Evolutionary conservation across 2,329 filamentous ascomycete species (phyloP), one percentile per base, ranked within the genome.

Genomic region (Aspergillus carbonarius): DNA sequence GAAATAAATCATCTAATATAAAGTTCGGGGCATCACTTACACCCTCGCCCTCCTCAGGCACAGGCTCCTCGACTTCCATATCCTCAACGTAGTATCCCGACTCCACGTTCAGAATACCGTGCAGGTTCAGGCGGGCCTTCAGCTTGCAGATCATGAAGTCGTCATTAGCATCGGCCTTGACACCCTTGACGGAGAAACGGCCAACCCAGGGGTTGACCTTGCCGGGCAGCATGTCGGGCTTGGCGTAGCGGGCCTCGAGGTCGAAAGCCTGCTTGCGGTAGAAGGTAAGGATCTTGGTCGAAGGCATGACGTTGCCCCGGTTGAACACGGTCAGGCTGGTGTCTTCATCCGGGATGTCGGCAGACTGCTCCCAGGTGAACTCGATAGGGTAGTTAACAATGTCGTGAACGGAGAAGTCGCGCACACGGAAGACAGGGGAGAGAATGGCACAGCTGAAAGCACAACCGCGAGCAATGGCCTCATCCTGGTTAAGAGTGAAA

Each of bases 131-230:
- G 64, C 95, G 88, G 49, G 95, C 93, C 86, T 98, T 98, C 63
- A 99, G 88, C 83, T 99, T 99, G 89, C 95, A 99, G 72, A 98
- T 96, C 93, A 99, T 98, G 78, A 98, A 99, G 75, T 98, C 95
- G 60, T 96, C 91, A 75, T 95, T 93, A 66, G 88, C 85, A 73
- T 96, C 92, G 40, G 92, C 89, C 85, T 97, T 93, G 73, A 99
- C 93, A 47, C 90, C 91, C 86, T 99, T 99, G 76, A 99, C 92
- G 42, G 93, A 96, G 82, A 99, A 99, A 65, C 92, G 88, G 58
- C 95, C 95, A 68, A 99, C 97, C 90, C 93, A 98, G 49, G 95
- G 91, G 75, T 92, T 91, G 62, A 89, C 83, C 83, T 93, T 96
- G 71, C 93, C 92, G 17, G 95, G 95, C 8, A 99, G 87, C 55